Evolutionary conservation across 768 basidiomycete genomes (phyloP), one percentile per base, ranked within the genome.

Genomic region (Lactarius sp.): DNA sequence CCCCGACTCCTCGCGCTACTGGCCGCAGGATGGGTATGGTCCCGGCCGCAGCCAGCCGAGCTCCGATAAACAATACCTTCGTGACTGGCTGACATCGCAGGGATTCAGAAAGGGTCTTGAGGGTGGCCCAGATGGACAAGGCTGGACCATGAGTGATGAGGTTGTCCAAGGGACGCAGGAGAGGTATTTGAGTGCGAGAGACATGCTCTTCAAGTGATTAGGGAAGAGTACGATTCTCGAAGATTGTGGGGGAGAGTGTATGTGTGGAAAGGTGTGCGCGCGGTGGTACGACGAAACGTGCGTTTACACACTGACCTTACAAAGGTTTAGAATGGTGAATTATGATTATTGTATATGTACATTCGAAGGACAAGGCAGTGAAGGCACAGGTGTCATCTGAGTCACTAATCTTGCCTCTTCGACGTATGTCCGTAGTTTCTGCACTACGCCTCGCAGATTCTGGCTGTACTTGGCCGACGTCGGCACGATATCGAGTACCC

Each of bases 11-110:
- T 97, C 94, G 14, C 83, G 96, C 34, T 99, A 97, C 78, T 98
- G 96, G 96, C 91, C 94, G 1, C 77, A 86, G 6, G 80, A 77
- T 6, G 81, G 78, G 4, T 98, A 96, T 75, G 75, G 76, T 37
- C 79, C 85, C 3, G 96, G 95, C 4, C 78, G 81, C 46, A 72
- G 85, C 0, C 96, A 97, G 75, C 84, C 88, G n/a, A 93, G 92
- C 71, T 98, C 96, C 70, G 96, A 98, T 73, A 99, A 98, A 76
- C 96, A 98, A 75, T 98, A 89, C 70, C 77, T 98, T 60, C 79
- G 96, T n/a, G 94, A 98, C 13, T 2, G 22, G 22, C 2, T 27
- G 1, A 27, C 22, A 27, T 27, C 22, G 22, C 22, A 27, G 22
- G 22, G 22, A 27, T 27, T 27, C 22, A 27, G 22, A 27, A 27